phyloP scores from a whole-genome alignment of 23 red algal genomes.

The Gracilariopsis chorda region DNA sequence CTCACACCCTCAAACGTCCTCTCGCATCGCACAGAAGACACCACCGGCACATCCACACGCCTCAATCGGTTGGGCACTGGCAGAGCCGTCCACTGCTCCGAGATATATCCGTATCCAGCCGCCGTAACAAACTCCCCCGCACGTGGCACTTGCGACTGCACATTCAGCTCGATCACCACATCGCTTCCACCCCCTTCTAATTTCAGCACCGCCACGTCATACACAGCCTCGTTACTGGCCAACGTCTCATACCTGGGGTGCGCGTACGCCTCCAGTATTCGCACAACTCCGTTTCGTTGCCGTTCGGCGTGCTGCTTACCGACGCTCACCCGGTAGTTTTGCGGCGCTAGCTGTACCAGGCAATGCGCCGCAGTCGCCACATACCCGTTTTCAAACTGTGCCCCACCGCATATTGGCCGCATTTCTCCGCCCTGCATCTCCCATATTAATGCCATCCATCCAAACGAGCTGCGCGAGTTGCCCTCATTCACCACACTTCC shows the following conservation, averaged over 20 bases:
- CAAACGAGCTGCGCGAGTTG: slow-evolving; percentile 15
- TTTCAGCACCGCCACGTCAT: slow-evolving; percentile 36
- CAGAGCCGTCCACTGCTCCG: slow-evolving; percentile 39
- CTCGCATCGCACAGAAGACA: background rate
- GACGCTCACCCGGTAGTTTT: background rate
- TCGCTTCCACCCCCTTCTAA: background rate
- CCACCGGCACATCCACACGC: slow-evolving; percentile 45
- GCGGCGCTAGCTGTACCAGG: background rate
- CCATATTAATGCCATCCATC: slow-evolving; percentile 62
- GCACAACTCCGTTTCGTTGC: background rate
- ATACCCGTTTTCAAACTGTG: slow-evolving; percentile 13
- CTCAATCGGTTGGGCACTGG: slow-evolving; percentile 14
- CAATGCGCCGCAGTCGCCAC: slow-evolving; percentile 68
- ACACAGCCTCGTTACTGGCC: slow-evolving; percentile 23
- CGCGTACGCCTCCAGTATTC: background rate
- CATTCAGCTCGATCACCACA: slow-evolving; percentile 2
- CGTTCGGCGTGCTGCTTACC: background rate
- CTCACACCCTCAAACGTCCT: background rate
- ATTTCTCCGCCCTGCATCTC: background rate
- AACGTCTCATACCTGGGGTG: slow-evolving; percentile 27
- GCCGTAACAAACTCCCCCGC: slow-evolving; percentile 32
- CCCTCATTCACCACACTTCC: background rate
- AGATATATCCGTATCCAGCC: slow-evolving; percentile 39
- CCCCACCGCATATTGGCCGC: slow-evolving; percentile 38
- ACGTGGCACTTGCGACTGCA: background rate